Percentiles rank a stretch among this genome's conserved stretches.
Evolutionary conservation across 306 rosid species (phyloP).

Genomic region (Notholithocarpus densiflorus): DNA sequence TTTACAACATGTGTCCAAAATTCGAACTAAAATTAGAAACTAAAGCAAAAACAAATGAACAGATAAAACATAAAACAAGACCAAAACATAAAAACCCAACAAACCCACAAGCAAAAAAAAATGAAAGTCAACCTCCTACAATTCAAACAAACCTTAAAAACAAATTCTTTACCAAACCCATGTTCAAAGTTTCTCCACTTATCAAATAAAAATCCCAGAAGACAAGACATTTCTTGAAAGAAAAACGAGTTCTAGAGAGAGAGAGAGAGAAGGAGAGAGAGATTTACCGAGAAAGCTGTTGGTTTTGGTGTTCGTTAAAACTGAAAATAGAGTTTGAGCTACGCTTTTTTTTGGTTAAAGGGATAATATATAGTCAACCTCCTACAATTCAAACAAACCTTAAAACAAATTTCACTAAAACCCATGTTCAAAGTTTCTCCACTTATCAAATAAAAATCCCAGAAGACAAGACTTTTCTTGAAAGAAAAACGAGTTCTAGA

Average conservation of each 20-base stretch:
- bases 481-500: background rate
- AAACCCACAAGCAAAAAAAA: background rate
- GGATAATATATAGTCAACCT: too few species aligned
- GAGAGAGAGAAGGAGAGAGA: background rate
- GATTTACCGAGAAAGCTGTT: background rate
- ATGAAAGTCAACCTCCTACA: background rate
- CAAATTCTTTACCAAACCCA: background rate
- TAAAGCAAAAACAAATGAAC: background rate
- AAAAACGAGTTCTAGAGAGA: background rate
- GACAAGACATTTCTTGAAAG: background rate
- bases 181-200: background rate
- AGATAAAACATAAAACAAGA: too few species aligned
- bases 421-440: background rate
- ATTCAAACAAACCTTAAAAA: background rate
- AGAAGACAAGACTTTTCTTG: background rate
- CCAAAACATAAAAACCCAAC: background rate
- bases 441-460: background rate
- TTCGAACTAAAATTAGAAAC: background rate
- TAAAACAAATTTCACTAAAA: background rate
- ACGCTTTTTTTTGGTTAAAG: too few species aligned
- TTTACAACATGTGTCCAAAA: background rate
- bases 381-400: background rate
- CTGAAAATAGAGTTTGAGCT: too few species aligned
- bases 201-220: background rate
- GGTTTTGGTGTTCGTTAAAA: too few species aligned